Percentiles rank a stretch among this genome's conserved stretches.
Conservation (phyloP, 345 rosid genomes). For the Populus euphratica region DNA sequence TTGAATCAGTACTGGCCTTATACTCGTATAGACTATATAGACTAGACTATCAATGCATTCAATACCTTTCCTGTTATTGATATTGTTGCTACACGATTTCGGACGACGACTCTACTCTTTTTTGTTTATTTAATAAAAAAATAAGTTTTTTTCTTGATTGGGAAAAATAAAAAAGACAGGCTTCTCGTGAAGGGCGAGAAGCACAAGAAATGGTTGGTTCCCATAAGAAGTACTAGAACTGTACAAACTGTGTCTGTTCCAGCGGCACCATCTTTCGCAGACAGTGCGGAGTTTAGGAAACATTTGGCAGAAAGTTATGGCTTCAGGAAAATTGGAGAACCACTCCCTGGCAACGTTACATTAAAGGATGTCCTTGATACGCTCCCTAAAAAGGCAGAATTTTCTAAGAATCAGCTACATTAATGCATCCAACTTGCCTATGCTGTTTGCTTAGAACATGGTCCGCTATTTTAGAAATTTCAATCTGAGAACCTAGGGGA, state of each 20-base stretch:
- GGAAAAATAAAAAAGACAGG: too few species aligned
- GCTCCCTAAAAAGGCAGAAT: slow-evolving; percentile 68
- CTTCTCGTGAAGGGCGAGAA: slow-evolving; percentile 38
- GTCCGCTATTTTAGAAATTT: not conserved
- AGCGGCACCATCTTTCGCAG: slow-evolving; percentile 49
- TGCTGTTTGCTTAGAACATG: slow-evolving; percentile 1
- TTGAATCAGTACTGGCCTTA: not conserved
- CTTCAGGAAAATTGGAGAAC: slow-evolving; percentile 79
- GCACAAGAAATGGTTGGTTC: slow-evolving; percentile 24
- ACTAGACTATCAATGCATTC: not conserved
- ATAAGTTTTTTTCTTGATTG: too few species aligned
- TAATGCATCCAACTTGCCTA: not conserved
- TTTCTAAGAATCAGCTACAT: not conserved
- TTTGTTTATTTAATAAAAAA: too few species aligned
- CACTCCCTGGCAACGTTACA: slow-evolving; percentile 71
- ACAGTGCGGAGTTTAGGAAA: slow-evolving; percentile 54
- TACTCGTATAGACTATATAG: not conserved
- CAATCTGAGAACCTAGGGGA: not conserved
- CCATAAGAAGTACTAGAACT: slow-evolving; percentile 31
- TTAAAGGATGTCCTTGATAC: slow-evolving; percentile 72
- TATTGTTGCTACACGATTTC: too few species aligned
- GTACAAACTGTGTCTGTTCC: slow-evolving; percentile 70
- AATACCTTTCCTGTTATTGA: slow-evolving; percentile 1
- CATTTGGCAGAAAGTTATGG: slow-evolving; percentile 77
- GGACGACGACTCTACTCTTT: too few species aligned